Evolutionary conservation across 495 filamentous ascomycete species (phyloP), one percentile per base, ranked within the genome.

Genomic region (Oleoguttula mirabilis): DNA sequence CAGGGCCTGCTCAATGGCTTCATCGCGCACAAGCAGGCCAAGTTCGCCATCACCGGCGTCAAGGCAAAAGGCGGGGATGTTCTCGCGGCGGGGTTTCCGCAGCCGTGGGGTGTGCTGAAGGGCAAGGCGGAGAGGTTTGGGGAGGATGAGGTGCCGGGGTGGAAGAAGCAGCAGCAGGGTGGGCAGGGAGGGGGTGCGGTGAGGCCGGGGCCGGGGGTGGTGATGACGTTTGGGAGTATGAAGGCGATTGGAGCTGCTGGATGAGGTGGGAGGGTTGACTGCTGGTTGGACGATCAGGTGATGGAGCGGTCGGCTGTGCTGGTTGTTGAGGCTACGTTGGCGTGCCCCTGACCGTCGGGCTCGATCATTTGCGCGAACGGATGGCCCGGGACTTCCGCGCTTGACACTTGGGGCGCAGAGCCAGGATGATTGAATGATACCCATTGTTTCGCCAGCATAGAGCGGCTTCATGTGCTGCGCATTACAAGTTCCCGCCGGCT

Each of bases 1-100:
- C 84, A 93, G 58, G 81, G 79, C 6, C 65, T 95, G n/a, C 69
- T 95, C 37, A 77, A 79, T 42, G 90, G 90, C 4, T 98, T 88
- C 50, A 70, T 95, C 17, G 82, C 82, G 10, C 82, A 90, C 51
- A 65, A 70, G 23, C 77, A 77, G 50, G 70, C 67, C 21, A 75
- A 77, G 15, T 92, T 93, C 47, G 87, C 85, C 3, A 80, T 95
- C 25, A 73, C 82, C 21, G 88, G 90, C 5, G 75, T 84, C 12
- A 82, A 82, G 54, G 62, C 70, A 37, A 44, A 38, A 39, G 42
- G 47, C 30, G 50, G 39, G 2, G 25, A 39, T 42, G 70, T 75
- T 1, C 53, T 83, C 35, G 69, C 71, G 4, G 77, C 72, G 0
- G 77, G 77, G 1, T 81, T 77, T 53, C 77, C 77, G 10, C 70